Conservation (phyloP, 805 yeast species). For the Starmerella stellata region DNA sequence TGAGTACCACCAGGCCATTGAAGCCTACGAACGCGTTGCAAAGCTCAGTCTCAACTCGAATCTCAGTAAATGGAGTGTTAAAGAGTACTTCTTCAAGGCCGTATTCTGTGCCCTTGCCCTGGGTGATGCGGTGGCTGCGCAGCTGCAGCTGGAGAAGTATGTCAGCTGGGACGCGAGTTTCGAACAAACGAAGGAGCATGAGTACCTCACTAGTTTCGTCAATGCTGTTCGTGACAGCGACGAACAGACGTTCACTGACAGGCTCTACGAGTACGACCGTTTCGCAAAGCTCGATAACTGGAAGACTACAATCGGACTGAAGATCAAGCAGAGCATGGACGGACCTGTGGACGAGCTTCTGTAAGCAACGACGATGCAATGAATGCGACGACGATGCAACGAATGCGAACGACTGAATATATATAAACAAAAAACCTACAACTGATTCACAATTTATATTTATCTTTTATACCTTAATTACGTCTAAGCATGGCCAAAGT, state of each 20-base stretch:
- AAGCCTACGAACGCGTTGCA: slow-evolving; percentile 60
- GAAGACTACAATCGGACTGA: slow-evolving; percentile 67
- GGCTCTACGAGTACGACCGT: slow-evolving; percentile 69
- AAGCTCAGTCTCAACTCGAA: slow-evolving; percentile 55
- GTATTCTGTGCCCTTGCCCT: slow-evolving; percentile 68
- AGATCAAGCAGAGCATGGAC: slow-evolving; percentile 56
- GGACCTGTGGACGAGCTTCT: slow-evolving; percentile 50
- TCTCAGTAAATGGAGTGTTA: slow-evolving; percentile 74
- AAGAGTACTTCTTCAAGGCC: slow-evolving; percentile 76
- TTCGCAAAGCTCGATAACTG: slow-evolving; percentile 76
- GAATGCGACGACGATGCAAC: neutral
- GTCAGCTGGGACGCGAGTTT: slow-evolving; percentile 54
- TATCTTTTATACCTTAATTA: no score
- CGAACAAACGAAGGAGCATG: slow-evolving; percentile 49
- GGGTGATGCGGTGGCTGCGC: slow-evolving; percentile 72
- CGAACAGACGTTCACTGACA: slow-evolving; percentile 51
- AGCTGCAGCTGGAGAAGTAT: slow-evolving; percentile 47
- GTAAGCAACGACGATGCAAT: no score
- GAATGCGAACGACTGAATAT: neutral
- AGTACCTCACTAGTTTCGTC: slow-evolving; percentile 45
- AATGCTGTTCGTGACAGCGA: slow-evolving; percentile 69
- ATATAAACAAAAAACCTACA: neutral
- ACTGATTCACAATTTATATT: neutral
- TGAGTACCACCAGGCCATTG: slow-evolving; percentile 59
- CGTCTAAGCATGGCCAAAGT: no score